phyloP scores from a whole-genome alignment of 1,139 yeast species.

The Wickerhamiella infanticola region DNA sequence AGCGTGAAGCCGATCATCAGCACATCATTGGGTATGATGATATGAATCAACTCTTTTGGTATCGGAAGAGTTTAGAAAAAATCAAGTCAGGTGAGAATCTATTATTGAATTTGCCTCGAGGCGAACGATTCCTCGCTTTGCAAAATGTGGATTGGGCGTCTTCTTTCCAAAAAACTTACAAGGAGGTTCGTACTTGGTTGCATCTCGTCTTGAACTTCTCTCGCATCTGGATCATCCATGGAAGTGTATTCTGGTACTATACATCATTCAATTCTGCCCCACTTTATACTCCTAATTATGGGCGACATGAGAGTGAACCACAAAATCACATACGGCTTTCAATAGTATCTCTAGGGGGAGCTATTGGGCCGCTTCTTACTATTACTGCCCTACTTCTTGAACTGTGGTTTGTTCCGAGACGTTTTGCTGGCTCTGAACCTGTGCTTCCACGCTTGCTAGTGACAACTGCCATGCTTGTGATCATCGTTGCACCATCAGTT shows the following conservation, averaged over 20 bases:
- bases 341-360: conserved; percentile 57
- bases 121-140: conserved; percentile 34
- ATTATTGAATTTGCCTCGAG: conserved; percentile 31
- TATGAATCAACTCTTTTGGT: conserved; percentile 76
- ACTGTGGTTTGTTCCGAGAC: conserved; percentile 47
- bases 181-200: conserved; percentile 62
- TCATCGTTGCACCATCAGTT: conserved; percentile 48
- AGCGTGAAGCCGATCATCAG: conserved; percentile 50
- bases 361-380: conserved; percentile 49
- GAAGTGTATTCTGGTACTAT: conserved; percentile 67
- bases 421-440: conserved; percentile 48
- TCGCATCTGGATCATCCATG: conserved; percentile 71
- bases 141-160: conserved; percentile 45
- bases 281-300: conserved; percentile 40
- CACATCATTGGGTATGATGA: conserved; percentile 74
- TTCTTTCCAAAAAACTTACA: conserved; percentile 55
- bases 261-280: conserved; percentile 67
- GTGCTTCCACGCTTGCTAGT: conserved; percentile 25
- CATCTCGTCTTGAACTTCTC: conserved; percentile 65
- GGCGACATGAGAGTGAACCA: conserved; percentile 39
- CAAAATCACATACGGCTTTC: conserved; percentile 46
- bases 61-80: conserved; percentile 41
- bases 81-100: conserved; percentile 32
- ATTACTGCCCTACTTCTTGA: conserved; percentile 50
- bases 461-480: conserved; percentile 28